Evolutionary conservation across 2,329 filamentous ascomycete genomes (phyloP), one percentile per base, ranked within the genome.

Genomic region (Fusarium tricinctum): DNA sequence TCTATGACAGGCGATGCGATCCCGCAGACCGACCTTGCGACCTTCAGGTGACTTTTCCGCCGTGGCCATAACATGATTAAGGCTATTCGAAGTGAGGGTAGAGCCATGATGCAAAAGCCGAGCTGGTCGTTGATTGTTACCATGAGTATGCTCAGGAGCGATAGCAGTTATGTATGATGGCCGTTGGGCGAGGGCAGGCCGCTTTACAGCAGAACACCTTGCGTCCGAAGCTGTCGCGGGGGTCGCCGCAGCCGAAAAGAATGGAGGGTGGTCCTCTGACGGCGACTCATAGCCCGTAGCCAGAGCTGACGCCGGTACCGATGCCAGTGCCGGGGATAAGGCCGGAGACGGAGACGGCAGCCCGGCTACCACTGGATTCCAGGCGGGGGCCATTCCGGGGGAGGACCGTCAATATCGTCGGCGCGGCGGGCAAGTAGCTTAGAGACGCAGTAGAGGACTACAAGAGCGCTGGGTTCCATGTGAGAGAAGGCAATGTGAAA

Each of bases 1-100:
- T 70, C 81, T 82, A 65, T 83, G 83, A 62, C 83, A 87, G 40
- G 80, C 81, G 60, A 87, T 83, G 35, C 85, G 78, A 63, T 86
- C 85, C 38, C 81, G 79, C 47, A 87, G 71, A 17, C 83, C 77
- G 45, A 85, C 78, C 45, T 77, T 81, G n/a, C 63, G 74, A 1
- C 35, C 50, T 12, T 66, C 50, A 4, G 50, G 44, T 15, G 63
- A 48, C 43, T 74, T 77, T 51, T 76, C 74, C 17, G 72, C 71
- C 49, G 74, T 73, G 38, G 76, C 75, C 33, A 81, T 73, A 58
- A 81, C 73, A 62, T 77, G 73, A 35, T 80, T 78, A 32, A 81
- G 67, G 43, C 67, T 75, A 14, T 51, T 44, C 17, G 69, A 65
- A 26, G 63, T 58, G 14, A 67, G 52, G 14, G 68, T 69, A 28